phyloP scores from a whole-genome alignment of 257 asterid species.

The Striga asiatica region DNA sequence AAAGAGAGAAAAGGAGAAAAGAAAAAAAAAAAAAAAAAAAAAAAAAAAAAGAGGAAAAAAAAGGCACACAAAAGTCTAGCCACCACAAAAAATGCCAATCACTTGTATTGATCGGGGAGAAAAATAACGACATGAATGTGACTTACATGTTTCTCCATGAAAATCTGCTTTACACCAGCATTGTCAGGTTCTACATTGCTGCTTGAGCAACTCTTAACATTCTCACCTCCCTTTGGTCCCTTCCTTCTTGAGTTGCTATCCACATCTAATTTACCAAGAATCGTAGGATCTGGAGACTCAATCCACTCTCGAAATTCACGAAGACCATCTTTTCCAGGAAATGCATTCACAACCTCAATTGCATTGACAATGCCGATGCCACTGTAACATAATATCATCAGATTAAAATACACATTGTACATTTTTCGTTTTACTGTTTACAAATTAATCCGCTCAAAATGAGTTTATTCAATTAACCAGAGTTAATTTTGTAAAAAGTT shows the following conservation, averaged over 20 bases:
- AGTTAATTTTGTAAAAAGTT: too few relatives aligned
- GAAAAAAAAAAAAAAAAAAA: conserved; percentile 10
- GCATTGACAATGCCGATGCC: conserved; percentile 98
- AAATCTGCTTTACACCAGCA: conserved; percentile 46
- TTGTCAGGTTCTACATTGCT: conserved; percentile 22
- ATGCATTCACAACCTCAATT: conserved; percentile 88
- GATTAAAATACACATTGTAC: conserved; percentile 1
- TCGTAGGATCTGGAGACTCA: conserved; percentile 88
- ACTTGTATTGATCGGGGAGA: too few relatives aligned
- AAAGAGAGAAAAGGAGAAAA: conserved; percentile 5
- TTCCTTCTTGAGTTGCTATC: conserved; percentile 30
- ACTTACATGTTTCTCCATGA: conserved; percentile 82
- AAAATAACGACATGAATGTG: conserved; percentile 9
- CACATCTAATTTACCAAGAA: conserved; percentile 51
- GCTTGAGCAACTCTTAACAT: conserved; percentile 15
- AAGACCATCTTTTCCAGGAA: conserved; percentile 81
- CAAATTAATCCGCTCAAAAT: too few relatives aligned
- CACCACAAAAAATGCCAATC: too few relatives aligned
- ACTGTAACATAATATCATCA: conserved; percentile 29
- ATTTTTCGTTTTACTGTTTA: background rate
- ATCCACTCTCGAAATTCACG: conserved; percentile 85
- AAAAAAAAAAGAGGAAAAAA: background rate
- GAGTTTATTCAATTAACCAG: too few relatives aligned
- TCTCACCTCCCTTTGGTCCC: conserved; percentile 31
- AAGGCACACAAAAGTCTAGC: too few relatives aligned